phyloP scores from a whole-genome alignment of 1,284 basidiomycete genomes.

The Thelephora terrestris region DNA sequence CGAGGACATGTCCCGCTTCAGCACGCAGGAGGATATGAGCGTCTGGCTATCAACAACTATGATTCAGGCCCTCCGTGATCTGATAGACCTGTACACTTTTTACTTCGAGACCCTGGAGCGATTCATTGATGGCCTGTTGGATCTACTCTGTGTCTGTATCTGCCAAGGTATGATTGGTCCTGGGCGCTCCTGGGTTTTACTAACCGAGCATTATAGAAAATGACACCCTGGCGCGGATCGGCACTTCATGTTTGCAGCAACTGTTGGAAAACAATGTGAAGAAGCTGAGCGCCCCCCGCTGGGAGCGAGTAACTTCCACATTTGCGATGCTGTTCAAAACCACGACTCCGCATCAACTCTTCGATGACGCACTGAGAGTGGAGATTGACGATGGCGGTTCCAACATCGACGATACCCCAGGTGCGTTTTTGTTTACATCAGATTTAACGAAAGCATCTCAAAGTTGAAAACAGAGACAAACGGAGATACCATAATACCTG shows the following conservation, averaged over 20 bases:
- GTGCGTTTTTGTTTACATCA: constrained; percentile 23
- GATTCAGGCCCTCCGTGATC: constrained; percentile 94
- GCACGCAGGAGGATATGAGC: constrained; percentile 97
- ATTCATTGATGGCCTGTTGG: constrained; percentile 85
- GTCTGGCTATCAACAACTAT: constrained; percentile 99
- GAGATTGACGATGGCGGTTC: constrained; percentile 61
- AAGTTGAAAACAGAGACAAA: constrained; percentile 38
- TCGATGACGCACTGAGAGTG: constrained; percentile 79
- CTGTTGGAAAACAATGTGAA: constrained; percentile 89
- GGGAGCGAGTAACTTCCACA: constrained; percentile 89
- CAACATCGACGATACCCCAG: constrained; percentile 46
- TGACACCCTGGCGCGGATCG: constrained; percentile 95
- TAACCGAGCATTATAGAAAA: constrained; percentile 55
- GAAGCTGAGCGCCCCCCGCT: constrained; percentile 78
- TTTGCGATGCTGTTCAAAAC: constrained; percentile 96
- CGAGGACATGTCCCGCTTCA: constrained; percentile 87
- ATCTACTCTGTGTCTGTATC: constrained; percentile 93
- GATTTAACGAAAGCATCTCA: neutral
- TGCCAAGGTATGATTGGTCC: constrained; percentile 76
- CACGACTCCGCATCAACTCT: constrained; percentile 95
- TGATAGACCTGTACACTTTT: constrained; percentile 94
- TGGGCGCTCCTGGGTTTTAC: neutral
- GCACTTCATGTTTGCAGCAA: constrained; percentile 96
- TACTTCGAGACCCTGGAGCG: constrained; percentile 91
- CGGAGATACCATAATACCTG: constrained; percentile 66